A percentile compares a stretch with the other conserved stretches of the same genome.
Conservation (phyloP, 192 early-diverging fungal genomes). For the Spizellomyces sp. region DNA sequence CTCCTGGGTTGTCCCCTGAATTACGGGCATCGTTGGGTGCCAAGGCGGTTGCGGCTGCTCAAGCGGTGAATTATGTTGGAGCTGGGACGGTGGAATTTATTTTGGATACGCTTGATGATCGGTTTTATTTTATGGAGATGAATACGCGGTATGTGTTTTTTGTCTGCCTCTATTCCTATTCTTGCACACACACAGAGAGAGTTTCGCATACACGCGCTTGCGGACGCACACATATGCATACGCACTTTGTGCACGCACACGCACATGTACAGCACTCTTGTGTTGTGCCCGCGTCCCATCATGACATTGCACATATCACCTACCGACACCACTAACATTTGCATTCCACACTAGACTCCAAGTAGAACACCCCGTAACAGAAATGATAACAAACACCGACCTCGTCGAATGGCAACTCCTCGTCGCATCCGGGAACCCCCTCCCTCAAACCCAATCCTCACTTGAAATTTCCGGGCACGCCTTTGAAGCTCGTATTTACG, state of each 20-base stretch:
- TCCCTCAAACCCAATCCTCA: conserved; percentile 75
- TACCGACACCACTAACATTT: neutral
- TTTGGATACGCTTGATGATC: conserved; percentile 76
- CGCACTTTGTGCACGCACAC: too few relatives aligned
- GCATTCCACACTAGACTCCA: neutral
- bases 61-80: conserved; percentile 90
- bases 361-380: conserved; percentile 91
- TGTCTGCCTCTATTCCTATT: neutral
- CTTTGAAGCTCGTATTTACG: conserved; percentile 98
- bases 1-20: conserved; percentile 75
- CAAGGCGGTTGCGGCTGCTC: conserved; percentile 91
- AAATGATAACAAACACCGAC: conserved; percentile 93
- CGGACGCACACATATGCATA: too few relatives aligned
- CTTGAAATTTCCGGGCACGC: conserved; percentile 79
- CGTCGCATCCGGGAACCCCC: conserved; percentile 86
- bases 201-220: too few relatives aligned
- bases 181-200: too few relatives aligned
- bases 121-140: conserved; percentile 99
- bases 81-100: conserved; percentile 99
- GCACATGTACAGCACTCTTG: too few relatives aligned
- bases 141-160: conserved; percentile 66
- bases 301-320: too few relatives aligned
- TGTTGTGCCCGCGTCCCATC: too few relatives aligned
- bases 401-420: conserved; percentile 92
- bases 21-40: conserved; percentile 72